These are phyloP conservation scores for Coemansia sp. DNA, from an alignment of 192 early-diverging fungal species.

Conservation along the genomic window DNA sequence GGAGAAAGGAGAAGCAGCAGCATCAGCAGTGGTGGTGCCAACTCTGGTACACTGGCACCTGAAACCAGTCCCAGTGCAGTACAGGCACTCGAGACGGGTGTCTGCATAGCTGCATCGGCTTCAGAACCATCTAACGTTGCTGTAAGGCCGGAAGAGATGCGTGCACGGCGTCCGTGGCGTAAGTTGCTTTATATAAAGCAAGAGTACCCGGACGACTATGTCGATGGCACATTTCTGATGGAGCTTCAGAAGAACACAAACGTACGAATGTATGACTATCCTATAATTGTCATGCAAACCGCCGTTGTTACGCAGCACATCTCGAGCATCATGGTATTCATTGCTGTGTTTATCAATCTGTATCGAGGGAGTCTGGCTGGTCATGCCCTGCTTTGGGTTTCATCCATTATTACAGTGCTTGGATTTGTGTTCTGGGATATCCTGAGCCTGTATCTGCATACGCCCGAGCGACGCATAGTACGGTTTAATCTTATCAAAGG, in stretches of 20 bases:
- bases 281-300: slow-evolving; percentile 72
- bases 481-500: slow-evolving; percentile 55
- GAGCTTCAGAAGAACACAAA: slow-evolving; percentile 90
- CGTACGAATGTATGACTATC: slow-evolving; percentile 79
- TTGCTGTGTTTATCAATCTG: slow-evolving; percentile 82
- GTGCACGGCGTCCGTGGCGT: slow-evolving; percentile 58
- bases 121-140: not conserved
- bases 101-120: not conserved
- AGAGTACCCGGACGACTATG: slow-evolving; percentile 88
- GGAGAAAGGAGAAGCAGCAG: not conserved
- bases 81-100: not conserved
- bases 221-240: slow-evolving; percentile 83
- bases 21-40: not conserved
- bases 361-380: slow-evolving; percentile 58
- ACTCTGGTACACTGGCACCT: not conserved
- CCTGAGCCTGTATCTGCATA: slow-evolving; percentile 24
- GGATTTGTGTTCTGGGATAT: slow-evolving; percentile 74
- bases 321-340: slow-evolving; percentile 79
- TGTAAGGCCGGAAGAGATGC: not conserved
- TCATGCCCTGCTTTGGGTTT: slow-evolving; percentile 57
- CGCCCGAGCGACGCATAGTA: slow-evolving; percentile 42
- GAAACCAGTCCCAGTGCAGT: too few relatives aligned
- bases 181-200: slow-evolving; percentile 86
- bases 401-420: slow-evolving; percentile 55
- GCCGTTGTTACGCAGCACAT: slow-evolving; percentile 83